phyloP scores from a whole-genome alignment of 192 early-diverging fungal genomes.

The Thamnidium elegans region DNA sequence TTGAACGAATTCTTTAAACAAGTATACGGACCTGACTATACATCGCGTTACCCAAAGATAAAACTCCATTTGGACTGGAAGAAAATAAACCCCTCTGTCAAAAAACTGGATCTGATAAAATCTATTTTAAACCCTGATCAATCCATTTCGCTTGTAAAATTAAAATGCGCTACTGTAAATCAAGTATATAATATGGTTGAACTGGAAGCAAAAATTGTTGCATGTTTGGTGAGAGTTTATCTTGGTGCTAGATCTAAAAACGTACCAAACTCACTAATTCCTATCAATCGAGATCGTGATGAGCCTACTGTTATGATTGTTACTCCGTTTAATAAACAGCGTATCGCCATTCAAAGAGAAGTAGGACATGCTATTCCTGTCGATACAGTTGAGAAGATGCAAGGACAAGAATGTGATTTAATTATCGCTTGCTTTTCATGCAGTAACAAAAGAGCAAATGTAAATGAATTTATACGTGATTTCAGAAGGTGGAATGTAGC shows the following conservation, averaged over 20 bases:
- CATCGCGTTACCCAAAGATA: conserved; percentile 21
- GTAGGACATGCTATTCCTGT: neutral
- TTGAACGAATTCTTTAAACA: conserved; percentile 47
- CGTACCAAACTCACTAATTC: conserved; percentile 26
- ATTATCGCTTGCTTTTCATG: conserved; percentile 60
- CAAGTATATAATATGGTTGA: neutral
- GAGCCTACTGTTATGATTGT: conserved; percentile 23
- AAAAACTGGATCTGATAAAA: too few species aligned
- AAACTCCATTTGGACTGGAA: neutral
- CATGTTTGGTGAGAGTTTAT: neutral
- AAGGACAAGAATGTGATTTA: conserved; percentile 56
- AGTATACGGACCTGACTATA: conserved; percentile 45
- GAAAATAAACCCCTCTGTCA: too few species aligned
- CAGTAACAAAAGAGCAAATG: conserved; percentile 11
- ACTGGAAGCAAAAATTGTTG: too few species aligned
- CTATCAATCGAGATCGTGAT: neutral
- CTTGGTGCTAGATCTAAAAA: conserved; percentile 1
- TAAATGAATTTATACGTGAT: conserved; percentile 35
- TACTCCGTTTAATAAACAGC: conserved; percentile 49
- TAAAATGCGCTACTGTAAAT: neutral
- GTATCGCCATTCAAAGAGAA: conserved; percentile 30
- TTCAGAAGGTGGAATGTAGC: conserved; percentile 49
- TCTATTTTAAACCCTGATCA: too few species aligned
- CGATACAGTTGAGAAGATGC: conserved; percentile 48
- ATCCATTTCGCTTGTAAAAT: neutral